Conservation (phyloP, 2,329 filamentous ascomycete species). For the Penicillium capsulatum region DNA sequence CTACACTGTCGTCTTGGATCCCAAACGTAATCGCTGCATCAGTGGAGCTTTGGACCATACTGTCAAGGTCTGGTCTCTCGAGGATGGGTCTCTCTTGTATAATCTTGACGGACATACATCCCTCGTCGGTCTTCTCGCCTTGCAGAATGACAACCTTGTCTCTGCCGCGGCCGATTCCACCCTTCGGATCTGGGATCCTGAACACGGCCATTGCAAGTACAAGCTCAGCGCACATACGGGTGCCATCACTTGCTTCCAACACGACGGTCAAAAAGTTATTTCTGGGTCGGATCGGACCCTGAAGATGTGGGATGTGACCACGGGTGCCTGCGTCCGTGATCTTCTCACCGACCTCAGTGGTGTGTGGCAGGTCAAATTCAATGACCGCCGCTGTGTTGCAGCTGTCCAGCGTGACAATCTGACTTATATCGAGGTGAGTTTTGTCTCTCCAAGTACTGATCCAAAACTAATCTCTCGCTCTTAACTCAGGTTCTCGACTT, state of each 20-base stretch:
- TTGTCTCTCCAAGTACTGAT: neutral
- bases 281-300: slow-evolving; percentile 91
- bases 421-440: slow-evolving; percentile 89
- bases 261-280: slow-evolving; percentile 94
- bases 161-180: slow-evolving; percentile 95
- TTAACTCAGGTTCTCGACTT: slow-evolving; percentile 85
- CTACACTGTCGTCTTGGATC: slow-evolving; percentile 93
- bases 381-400: slow-evolving; percentile 89
- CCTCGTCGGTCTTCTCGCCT: slow-evolving; percentile 84
- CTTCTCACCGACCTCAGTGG: slow-evolving; percentile 87
- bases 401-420: slow-evolving; percentile 88
- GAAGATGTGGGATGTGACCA: slow-evolving; percentile 98
- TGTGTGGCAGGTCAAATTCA: slow-evolving; percentile 99
- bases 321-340: slow-evolving; percentile 87
- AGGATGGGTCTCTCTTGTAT: slow-evolving; percentile 77
- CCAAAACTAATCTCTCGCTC: slow-evolving; percentile 16
- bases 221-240: slow-evolving; percentile 90
- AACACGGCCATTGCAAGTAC: slow-evolving; percentile 83
- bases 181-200: slow-evolving; percentile 93
- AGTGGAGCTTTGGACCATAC: slow-evolving; percentile 97
- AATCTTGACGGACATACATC: slow-evolving; percentile 91
- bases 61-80: slow-evolving; percentile 95
- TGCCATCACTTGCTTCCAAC: slow-evolving; percentile 97
- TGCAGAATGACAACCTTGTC: slow-evolving; percentile 84
- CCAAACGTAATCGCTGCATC: slow-evolving; percentile 88